A percentile compares a stretch with the other conserved stretches of the same genome.
Evolutionary conservation across 108 stramenopile species (phyloP).

Genomic region (Ochromonas danica): DNA sequence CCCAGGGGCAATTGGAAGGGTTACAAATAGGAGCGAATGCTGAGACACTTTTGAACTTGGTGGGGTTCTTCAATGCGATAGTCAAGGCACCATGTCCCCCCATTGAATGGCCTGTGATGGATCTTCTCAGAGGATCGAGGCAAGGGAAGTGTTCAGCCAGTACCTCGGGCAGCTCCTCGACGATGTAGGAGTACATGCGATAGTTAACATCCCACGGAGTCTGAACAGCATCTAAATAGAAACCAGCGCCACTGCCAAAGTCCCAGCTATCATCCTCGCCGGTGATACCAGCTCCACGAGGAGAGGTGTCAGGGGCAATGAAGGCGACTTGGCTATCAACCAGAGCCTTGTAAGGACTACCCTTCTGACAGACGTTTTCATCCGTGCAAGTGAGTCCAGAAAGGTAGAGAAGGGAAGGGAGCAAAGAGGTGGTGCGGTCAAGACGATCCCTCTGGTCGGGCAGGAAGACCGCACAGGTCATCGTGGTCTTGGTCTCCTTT

Average conservation of each 20-base stretch:
- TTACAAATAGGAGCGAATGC: slow-evolving; percentile 94
- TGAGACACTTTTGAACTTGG: slow-evolving; percentile 60
- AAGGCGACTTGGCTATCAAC: slow-evolving; percentile 63
- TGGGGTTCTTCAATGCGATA: slow-evolving; percentile 66
- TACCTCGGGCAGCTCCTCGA: slow-evolving; percentile 30
- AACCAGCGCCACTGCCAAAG: slow-evolving; percentile 91
- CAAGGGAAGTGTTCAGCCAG: slow-evolving; percentile 29
- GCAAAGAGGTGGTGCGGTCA: not conserved
- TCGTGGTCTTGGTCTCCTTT: slow-evolving; percentile 40
- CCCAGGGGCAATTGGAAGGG: slow-evolving; percentile 89
- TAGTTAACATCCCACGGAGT: slow-evolving; percentile 74
- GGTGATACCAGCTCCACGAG: slow-evolving; percentile 68
- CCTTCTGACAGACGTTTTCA: slow-evolving; percentile 89
- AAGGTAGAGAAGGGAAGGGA: slow-evolving; percentile 69
- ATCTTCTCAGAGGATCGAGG: slow-evolving; percentile 49
- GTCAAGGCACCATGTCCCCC: slow-evolving; percentile 87
- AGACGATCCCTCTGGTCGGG: slow-evolving; percentile 21
- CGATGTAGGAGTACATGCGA: slow-evolving; percentile 91
- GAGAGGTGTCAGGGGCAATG: slow-evolving; percentile 91
- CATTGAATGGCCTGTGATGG: slow-evolving; percentile 88
- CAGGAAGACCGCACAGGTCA: slow-evolving; percentile 53
- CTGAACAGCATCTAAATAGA: slow-evolving; percentile 90
- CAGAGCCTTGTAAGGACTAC: not conserved
- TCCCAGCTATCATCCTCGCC: slow-evolving; percentile 74
- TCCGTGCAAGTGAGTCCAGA: slow-evolving; percentile 92